Base-by-base conservation (phyloP, 2,329 filamentous ascomycete species). In the Cladophialophora chaetospira region DNA sequence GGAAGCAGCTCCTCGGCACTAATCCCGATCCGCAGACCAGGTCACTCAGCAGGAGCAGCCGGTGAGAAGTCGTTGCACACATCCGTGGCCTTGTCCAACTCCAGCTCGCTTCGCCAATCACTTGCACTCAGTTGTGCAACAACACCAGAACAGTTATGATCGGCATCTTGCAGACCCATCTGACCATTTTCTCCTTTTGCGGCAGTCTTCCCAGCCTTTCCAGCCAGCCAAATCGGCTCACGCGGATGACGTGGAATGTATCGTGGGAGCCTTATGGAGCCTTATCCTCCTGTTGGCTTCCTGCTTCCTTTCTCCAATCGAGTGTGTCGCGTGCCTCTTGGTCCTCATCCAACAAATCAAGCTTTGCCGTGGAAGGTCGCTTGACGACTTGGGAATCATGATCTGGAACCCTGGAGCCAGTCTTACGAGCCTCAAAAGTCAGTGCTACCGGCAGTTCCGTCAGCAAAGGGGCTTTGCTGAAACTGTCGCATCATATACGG, bases 291-390 rank as follows among this genome's bases (percentile, higher is more conserved):
- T 35, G 33, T 42, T 38, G 35, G 23, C 35, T 15, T 28, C 23
- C 31, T 17, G 23, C 13, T n/a, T 42, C 47, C 9, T 29, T 28
- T 38, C 19, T 15, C 25, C 36, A 13, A 40, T 19, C n/a, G 35
- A 21, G 13, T 26, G 47, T 50, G 47, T 50, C 47, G 47, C 47
- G 47, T 50, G 47, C 47, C 47, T 44, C 47, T 15, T 25, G 13
- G n/a, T 21, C 13, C 31, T 36, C 47, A 50, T 50, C 33, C 28
- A n/a, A 11, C 47, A 26, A 44, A 44, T 44, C 21, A 44, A 13
- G 40, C 9, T 42, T 21, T 42, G n/a, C 17, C 33, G 47, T 42
- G 31, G 47, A 40, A 17, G 15, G 23, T 40, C 33, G 47, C 47
- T 50, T 50, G 47, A 40, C 35, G 8, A 42, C 17, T 28, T 38